Conservation (phyloP, 805 yeast species). For the Cyberlindnera mycetangii region DNA sequence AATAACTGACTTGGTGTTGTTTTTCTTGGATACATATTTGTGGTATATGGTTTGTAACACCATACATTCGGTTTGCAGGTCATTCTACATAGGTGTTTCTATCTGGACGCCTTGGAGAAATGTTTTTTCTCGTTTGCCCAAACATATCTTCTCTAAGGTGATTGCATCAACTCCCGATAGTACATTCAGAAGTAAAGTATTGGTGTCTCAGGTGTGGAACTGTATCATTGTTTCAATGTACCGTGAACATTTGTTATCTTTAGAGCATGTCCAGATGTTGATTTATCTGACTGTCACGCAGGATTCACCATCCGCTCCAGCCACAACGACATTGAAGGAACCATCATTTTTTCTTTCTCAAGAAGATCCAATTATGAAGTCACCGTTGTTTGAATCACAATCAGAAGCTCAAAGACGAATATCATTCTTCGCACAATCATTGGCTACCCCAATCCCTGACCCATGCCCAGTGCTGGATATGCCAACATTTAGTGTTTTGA, state of each 20-base stretch:
- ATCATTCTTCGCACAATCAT: slow-evolving; percentile 86
- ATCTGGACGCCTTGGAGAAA: slow-evolving; percentile 91
- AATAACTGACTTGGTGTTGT: slow-evolving; percentile 62
- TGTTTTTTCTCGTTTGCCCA: slow-evolving; percentile 71
- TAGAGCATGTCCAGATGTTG: slow-evolving; percentile 96
- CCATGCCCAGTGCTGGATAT: slow-evolving; percentile 61
- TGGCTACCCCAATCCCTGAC: slow-evolving; percentile 82
- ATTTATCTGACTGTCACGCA: slow-evolving; percentile 83
- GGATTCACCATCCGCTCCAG: slow-evolving; percentile 34
- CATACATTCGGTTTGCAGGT: slow-evolving; percentile 64
- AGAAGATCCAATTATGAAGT: slow-evolving; percentile 67
- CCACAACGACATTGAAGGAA: slow-evolving; percentile 50
- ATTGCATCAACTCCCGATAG: slow-evolving; percentile 66
- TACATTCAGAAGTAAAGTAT: slow-evolving; percentile 93
- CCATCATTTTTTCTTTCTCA: slow-evolving; percentile 80
- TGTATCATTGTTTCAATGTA: slow-evolving; percentile 98
- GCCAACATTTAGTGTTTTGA: slow-evolving; percentile 80
- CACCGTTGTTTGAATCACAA: slow-evolving; percentile 53
- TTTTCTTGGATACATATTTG: slow-evolving; percentile 76
- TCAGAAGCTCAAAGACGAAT: slow-evolving; percentile 82
- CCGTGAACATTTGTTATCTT: slow-evolving; percentile 95
- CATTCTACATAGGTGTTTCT: slow-evolving; percentile 73
- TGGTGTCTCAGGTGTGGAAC: slow-evolving; percentile 98
- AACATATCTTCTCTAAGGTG: slow-evolving; percentile 69
- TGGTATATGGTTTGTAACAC: slow-evolving; percentile 88